Evolutionary conservation across 2,329 filamentous ascomycete species (phyloP).

Genomic region (Fusarium verrucosum): DNA sequence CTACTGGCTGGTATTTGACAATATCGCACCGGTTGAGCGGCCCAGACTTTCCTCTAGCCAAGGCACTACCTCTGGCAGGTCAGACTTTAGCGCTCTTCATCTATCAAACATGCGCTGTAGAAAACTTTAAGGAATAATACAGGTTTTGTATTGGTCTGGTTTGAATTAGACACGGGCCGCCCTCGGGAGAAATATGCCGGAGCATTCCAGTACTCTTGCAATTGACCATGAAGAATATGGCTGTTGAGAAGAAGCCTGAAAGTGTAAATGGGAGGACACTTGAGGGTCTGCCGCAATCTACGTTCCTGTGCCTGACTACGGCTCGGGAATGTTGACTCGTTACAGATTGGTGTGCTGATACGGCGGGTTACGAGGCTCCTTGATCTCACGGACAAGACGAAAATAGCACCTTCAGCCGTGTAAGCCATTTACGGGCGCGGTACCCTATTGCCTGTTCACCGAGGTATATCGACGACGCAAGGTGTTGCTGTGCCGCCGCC

Average conservation of each 20-base stretch:
- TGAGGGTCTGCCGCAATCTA: not conserved
- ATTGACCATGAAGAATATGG: not conserved
- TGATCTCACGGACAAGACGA: slow-evolving; percentile 5
- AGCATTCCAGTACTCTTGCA: slow-evolving; percentile 17
- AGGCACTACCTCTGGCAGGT: not conserved
- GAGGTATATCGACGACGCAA: slow-evolving; percentile 10
- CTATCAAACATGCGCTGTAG: not conserved
- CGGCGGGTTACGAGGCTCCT: slow-evolving; percentile 20
- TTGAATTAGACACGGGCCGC: slow-evolving; percentile 24
- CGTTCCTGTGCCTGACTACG: slow-evolving; percentile 21
- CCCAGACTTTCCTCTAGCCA: not conserved
- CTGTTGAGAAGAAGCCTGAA: slow-evolving; percentile 37
- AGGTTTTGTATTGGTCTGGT: slow-evolving; percentile 17
- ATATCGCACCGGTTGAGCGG: slow-evolving; percentile 10
- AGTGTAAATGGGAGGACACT: slow-evolving; percentile 5
- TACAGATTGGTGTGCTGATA: not conserved
- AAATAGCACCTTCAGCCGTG: slow-evolving; percentile 34
- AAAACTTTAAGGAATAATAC: slow-evolving; percentile 20
- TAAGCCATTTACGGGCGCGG: slow-evolving; percentile 5
- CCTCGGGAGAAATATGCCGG: slow-evolving; percentile 2
- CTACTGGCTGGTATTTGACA: slow-evolving; percentile 14
- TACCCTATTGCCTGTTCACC: not conserved
- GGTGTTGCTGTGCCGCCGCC: slow-evolving; percentile 31
- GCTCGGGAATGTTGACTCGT: slow-evolving; percentile 5
- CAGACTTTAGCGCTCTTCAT: not conserved